Evolutionary conservation across 2,329 filamentous ascomycete species (phyloP).

Genomic region (Hypoxylon sp.): DNA sequence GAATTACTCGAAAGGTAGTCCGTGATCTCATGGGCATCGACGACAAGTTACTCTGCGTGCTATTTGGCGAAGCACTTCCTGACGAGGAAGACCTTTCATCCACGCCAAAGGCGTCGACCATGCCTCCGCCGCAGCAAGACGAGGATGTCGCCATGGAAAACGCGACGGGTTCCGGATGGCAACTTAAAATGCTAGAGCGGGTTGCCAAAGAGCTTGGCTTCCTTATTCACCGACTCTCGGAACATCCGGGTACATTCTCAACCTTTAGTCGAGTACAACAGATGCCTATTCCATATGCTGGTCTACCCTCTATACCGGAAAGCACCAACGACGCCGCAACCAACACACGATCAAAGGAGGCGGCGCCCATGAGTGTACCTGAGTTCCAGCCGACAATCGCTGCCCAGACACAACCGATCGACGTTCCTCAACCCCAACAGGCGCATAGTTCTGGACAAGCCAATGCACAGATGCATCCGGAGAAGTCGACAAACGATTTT

Average conservation of each 20-base stretch:
- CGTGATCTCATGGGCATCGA: slow-evolving; percentile 91
- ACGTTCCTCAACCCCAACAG: slow-evolving; percentile 46
- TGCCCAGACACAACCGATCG: slow-evolving; percentile 48
- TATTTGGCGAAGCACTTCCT: slow-evolving; percentile 83
- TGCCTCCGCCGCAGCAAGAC: slow-evolving; percentile 38
- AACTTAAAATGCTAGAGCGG: slow-evolving; percentile 79
- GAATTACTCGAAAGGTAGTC: slow-evolving; percentile 85
- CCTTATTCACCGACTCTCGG: slow-evolving; percentile 82
- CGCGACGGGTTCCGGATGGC: slow-evolving; percentile 65
- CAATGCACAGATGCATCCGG: slow-evolving; percentile 31
- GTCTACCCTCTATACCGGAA: slow-evolving; percentile 72
- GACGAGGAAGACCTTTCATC: slow-evolving; percentile 57
- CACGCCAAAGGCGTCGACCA: slow-evolving; percentile 55
- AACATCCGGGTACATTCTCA: slow-evolving; percentile 87
- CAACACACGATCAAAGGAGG: slow-evolving; percentile 56
- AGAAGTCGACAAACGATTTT: slow-evolving; percentile 48
- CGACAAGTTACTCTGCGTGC: slow-evolving; percentile 80
- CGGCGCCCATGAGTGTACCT: slow-evolving; percentile 54
- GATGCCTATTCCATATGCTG: slow-evolving; percentile 77
- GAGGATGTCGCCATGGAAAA: slow-evolving; percentile 44
- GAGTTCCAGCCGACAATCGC: slow-evolving; percentile 60
- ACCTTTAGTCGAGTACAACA: slow-evolving; percentile 75
- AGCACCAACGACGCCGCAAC: slow-evolving; percentile 47
- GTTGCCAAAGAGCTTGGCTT: slow-evolving; percentile 88
- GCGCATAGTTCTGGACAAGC: slow-evolving; percentile 23